Conservation (phyloP, 2,329 filamentous ascomycete genomes). For the Colletotrichum australisinense region DNA sequence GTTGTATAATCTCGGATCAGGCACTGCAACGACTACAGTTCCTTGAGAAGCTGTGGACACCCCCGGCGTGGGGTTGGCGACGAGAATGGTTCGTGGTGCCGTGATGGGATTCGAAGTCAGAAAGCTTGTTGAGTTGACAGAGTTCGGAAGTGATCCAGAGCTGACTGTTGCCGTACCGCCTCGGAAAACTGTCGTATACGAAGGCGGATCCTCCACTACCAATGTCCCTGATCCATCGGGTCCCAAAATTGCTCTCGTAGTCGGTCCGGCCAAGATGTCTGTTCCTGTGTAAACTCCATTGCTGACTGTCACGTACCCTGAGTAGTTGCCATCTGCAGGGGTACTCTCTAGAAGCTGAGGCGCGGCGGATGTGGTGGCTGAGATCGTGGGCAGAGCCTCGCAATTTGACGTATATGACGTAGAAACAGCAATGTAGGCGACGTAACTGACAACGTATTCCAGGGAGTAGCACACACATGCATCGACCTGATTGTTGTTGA, state of each 20-base stretch:
- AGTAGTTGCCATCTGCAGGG: not conserved
- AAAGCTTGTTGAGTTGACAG: conserved; percentile 10
- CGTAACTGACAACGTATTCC: conserved; percentile 30
- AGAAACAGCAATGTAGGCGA: conserved; percentile 28
- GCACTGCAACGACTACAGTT: conserved; percentile 23
- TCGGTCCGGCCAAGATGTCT: conserved; percentile 19
- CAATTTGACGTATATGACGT: conserved; percentile 27
- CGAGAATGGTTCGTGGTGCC: conserved; percentile 21
- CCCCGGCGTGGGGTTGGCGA: conserved; percentile 11
- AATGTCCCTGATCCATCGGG: conserved; percentile 4
- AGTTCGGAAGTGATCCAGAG: not conserved
- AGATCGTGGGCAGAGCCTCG: not conserved
- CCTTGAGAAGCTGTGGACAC: not conserved
- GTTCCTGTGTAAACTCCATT: conserved; percentile 19
- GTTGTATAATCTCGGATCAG: conserved; percentile 22
- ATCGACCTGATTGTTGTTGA: conserved; percentile 16
- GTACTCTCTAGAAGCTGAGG: not conserved
- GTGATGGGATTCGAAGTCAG: conserved; percentile 18
- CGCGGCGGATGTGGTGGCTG: not conserved
- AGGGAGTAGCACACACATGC: conserved; percentile 28
- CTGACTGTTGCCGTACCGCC: not conserved
- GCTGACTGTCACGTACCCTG: conserved; percentile 8
- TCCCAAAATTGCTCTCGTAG: not conserved
- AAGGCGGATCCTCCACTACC: conserved; percentile 17
- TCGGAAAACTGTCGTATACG: conserved; percentile 22